Base-by-base conservation (phyloP, 1,284 basidiomycete genomes). In the Afroboletus lepidellus region DNA sequence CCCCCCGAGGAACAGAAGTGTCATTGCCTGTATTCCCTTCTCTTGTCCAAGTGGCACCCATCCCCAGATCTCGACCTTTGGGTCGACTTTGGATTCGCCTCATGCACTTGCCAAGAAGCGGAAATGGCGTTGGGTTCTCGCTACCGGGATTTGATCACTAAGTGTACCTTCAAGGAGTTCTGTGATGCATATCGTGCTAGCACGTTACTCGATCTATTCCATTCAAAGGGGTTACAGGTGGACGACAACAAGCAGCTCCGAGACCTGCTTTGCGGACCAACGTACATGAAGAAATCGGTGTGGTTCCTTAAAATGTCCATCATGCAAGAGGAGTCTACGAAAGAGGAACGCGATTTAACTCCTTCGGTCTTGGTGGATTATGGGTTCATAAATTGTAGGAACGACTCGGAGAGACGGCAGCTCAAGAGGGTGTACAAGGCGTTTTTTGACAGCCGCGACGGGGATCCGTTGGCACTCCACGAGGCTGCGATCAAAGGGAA, bases 401-500 rank as follows among this genome's bases (percentile, higher is more conserved):
- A 32, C 29, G 48, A 51, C 8, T 38, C 51, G 2, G 51, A 52
- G 27, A 32, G 23, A 34, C 41, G 41, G 18, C 27, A 52, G 51
- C 51, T 52, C 23, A 42, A 27, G 29, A 21, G 51, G 41, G 49
- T 52, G 8, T 52, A 52, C 48, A 52, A 38, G 29, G 51, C 49
- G 0, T 51, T 52, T 16, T 52, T 52, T 43, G 32, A 51, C 9
- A 39, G 5, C 13, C 33, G 1, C 16, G 6, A 38, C 27, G 41
- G 41, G 3, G 51, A 51, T 33, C 41, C 51, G 8, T 37, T 52
- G 34, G 48, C 34, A 4, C 49, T 52, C 21, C 49, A 52, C 9
- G 49, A 52, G 11, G 51, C 51, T 8, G 48, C 51, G 23, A 43
- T 51, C 20, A n/a, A 52, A 30, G 49, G 49, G 5, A 43, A 52